Evolutionary conservation across 176 grass and related monocot genomes (phyloP), one percentile per base, ranked within the genome.

Genomic region (Puccinellia tenuiflora): DNA sequence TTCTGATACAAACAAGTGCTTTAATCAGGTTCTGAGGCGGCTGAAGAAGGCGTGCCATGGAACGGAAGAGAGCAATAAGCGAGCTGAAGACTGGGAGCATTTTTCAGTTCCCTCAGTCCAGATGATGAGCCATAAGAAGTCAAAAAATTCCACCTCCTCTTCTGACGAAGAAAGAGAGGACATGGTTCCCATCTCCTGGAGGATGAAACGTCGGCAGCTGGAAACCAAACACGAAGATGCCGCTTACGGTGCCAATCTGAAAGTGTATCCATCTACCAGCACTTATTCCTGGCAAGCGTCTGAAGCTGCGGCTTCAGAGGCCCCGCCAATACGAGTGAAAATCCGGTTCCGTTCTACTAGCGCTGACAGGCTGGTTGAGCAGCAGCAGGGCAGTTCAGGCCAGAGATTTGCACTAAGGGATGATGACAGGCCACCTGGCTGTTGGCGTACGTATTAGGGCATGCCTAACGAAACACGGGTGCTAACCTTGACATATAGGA

Each of bases 21-120:
- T 43, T 43, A 9, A 62, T 29, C 75, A 99, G 97, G 93, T 92
- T 88, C 75, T 92, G 35, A 96, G 89, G 89, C 91, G 97, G 45
- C 75, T 99, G 87, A 99, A 96, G 86, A 99, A 99, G 86, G 73
- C 47, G 8, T 70, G 68, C 40, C 34, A 61, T 62, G 91, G 90
- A 90, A 81, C 71, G 47, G 77, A 55, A 52, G 74, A 73, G 5
- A 38, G 31, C 33, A 77, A 72, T 77, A 65, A 61, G 72, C 43
- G 7, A 48, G 35, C 54, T 2, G 68, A 85, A 74, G 77, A 83
- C 52, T 85, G 43, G 47, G 53, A 78, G 62, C 57, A 55, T 74
- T 77, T 29, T 75, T 85, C 79, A 71, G 55, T 74, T 67, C 54
- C 35, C 53, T 33, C 63, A 0, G 77, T 54, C 42, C 20, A 7